These are phyloP conservation scores for Trichoderma aggressivum DNA, from an alignment of 2,329 filamentous ascomycete genomes.

Conservation along the genomic window DNA sequence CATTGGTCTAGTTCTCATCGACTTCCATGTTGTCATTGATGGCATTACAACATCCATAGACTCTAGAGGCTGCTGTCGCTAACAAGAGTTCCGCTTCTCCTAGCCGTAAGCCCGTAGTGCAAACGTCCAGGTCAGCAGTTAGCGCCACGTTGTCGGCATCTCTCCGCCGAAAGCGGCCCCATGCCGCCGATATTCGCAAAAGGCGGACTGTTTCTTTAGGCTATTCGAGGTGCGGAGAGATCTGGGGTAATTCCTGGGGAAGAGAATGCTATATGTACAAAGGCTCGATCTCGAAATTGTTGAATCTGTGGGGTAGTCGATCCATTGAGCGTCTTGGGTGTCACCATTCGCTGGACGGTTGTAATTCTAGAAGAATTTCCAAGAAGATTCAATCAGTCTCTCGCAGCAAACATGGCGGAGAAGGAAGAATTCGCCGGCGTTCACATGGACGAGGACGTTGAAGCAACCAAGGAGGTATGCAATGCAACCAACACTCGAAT, in stretches of 20 bases:
- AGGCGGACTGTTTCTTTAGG: not conserved
- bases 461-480: not conserved
- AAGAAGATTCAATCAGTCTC: not conserved
- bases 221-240: not conserved
- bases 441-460: not conserved
- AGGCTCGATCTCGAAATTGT: not conserved
- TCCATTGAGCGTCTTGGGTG: not conserved
- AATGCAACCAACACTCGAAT: not conserved
- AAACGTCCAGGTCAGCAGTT: not conserved
- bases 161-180: not conserved
- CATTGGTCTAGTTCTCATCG: not conserved
- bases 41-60: not conserved
- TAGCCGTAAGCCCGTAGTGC: not conserved
- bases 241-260: not conserved
- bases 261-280: not conserved
- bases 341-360: not conserved
- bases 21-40: not conserved
- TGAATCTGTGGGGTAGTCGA: not conserved
- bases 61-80: not conserved
- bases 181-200: not conserved
- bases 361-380: not conserved
- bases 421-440: not conserved
- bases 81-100: not conserved
- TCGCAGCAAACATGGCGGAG: not conserved
- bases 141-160: not conserved